Percentiles rank a stretch among this genome's conserved stretches.
These are phyloP conservation scores for Chlamydomonas urium DNA, from an alignment of 139 green algal species.

Conservation along the genomic window DNA sequence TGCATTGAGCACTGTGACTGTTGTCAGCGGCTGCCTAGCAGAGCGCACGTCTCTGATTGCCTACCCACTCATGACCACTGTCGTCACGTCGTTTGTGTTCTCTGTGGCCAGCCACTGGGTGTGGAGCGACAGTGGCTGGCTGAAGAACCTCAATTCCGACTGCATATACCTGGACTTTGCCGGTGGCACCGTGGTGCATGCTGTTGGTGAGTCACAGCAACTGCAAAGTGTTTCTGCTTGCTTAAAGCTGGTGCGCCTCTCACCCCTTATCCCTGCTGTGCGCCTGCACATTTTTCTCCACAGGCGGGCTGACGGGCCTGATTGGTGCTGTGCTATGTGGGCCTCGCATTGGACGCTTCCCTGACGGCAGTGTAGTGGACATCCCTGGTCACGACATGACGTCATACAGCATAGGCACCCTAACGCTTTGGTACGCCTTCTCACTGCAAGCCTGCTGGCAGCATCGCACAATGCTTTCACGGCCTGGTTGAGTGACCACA, in stretches of 20 bases:
- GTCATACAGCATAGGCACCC: constrained; percentile 34
- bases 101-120: constrained; percentile 37
- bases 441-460: too few relatives aligned
- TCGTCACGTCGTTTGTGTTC: constrained; percentile 30
- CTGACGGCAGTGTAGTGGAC: constrained; percentile 26
- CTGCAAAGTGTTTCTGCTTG: too few relatives aligned
- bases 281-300: too few relatives aligned
- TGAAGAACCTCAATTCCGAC: constrained; percentile 2
- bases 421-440: constrained; percentile 54
- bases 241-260: too few relatives aligned
- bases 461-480: too few relatives aligned
- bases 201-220: neutral
- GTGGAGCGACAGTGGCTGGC: constrained; percentile 26
- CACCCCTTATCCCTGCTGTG: neutral
- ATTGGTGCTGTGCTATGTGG: constrained; percentile 31
- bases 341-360: constrained; percentile 43
- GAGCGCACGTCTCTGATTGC: constrained; percentile 37
- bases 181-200: constrained; percentile 38
- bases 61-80: constrained; percentile 21
- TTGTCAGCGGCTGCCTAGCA: constrained; percentile 45
- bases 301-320: constrained; percentile 40
- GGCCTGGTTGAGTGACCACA: too few relatives aligned
- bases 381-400: constrained; percentile 49
- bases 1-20: constrained; percentile 32
- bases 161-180: constrained; percentile 50